Evolutionary conservation across 2,329 filamentous ascomycete species (phyloP).

Genomic region (Epichloe bromicola): DNA sequence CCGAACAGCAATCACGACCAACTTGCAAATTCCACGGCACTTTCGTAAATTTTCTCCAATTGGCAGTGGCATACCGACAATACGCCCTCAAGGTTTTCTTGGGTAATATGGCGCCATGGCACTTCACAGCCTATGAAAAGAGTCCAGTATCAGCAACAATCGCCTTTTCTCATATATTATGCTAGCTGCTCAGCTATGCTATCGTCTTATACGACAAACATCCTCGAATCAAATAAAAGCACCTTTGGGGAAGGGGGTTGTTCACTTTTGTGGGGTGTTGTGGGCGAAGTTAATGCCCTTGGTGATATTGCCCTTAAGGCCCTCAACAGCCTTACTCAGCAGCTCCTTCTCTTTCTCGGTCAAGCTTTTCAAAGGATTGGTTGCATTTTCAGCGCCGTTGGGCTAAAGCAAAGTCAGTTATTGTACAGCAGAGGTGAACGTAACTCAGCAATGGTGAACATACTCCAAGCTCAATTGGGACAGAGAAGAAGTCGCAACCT

Average conservation of each 20-base stretch:
- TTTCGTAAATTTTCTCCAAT: background rate
- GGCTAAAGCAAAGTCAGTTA: constrained; percentile 38
- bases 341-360: constrained; percentile 84
- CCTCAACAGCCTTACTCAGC: constrained; percentile 60
- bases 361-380: constrained; percentile 63
- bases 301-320: constrained; percentile 81
- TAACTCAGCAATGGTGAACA: constrained; percentile 24
- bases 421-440: constrained; percentile 8
- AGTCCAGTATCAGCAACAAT: constrained; percentile 23
- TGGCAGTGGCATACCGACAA: background rate
- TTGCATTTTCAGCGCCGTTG: constrained; percentile 74
- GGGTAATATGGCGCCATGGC: constrained; percentile 8
- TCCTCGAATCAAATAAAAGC: constrained; percentile 16
- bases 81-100: background rate
- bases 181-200: constrained; percentile 24
- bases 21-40: too few species aligned
- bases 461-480: constrained; percentile 91
- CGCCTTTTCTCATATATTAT: constrained; percentile 22
- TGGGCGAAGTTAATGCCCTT: constrained; percentile 87
- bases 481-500: constrained; percentile 88
- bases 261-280: constrained; percentile 81
- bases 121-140: constrained; percentile 25
- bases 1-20: background rate
- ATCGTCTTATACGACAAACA: constrained; percentile 16
- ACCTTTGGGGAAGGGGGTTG: constrained; percentile 18